These are phyloP conservation scores for Paramecium sexaurelia DNA, from an alignment of 73 alveolate species.

Conservation along the genomic window DNA sequence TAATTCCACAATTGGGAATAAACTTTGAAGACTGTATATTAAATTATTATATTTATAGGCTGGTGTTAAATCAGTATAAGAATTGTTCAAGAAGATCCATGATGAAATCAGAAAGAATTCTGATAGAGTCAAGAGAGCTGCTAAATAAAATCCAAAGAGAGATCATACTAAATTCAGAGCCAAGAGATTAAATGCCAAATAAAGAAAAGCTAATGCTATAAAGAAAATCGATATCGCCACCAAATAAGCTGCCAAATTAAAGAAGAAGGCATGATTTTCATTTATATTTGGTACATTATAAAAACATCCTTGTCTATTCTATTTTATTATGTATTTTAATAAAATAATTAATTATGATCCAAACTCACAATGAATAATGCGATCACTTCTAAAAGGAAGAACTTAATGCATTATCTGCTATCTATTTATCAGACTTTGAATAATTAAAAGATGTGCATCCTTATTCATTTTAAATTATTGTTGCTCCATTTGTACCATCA, in stretches of 20 bases:
- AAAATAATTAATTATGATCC: constrained; percentile 37
- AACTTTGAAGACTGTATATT: constrained; percentile 75
- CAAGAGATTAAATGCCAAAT: constrained; percentile 85
- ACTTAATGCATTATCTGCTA: constrained; percentile 35
- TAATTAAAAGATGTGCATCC: constrained; percentile 31
- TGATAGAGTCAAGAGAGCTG: constrained; percentile 72
- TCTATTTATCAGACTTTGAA: constrained; percentile 31
- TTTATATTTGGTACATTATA: constrained; percentile 7
- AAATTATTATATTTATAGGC: neutral
- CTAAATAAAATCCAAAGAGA: constrained; percentile 82
- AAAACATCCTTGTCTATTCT: neutral
- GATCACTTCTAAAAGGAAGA: constrained; percentile 30
- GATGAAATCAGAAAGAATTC: constrained; percentile 97
- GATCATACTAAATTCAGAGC: constrained; percentile 82
- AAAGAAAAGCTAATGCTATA: constrained; percentile 92
- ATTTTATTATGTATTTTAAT: neutral
- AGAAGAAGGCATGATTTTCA: constrained; percentile 44
- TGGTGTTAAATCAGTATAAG: constrained; percentile 87
- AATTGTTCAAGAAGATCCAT: constrained; percentile 94
- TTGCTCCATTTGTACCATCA: constrained; percentile 22
- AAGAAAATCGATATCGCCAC: constrained; percentile 87
- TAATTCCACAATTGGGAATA: constrained; percentile 94
- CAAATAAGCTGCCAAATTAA: constrained; percentile 52
- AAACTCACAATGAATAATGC: constrained; percentile 9
- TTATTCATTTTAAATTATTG: constrained; percentile 1